Conservation (phyloP, 2,329 filamentous ascomycete species). For the Fusarium marasasianum region DNA sequence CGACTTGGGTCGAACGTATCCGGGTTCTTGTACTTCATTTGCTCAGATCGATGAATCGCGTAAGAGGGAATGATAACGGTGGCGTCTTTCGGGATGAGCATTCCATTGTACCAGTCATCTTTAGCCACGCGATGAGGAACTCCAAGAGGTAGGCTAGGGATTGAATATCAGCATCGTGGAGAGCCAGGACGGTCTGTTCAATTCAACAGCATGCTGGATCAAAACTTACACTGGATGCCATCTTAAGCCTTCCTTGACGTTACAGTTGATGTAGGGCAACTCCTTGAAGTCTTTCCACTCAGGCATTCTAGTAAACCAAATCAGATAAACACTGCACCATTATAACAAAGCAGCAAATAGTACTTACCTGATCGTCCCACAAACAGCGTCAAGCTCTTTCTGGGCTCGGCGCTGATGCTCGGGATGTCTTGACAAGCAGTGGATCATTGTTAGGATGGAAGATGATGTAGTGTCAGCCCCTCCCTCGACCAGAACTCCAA, state of each 20-base stretch:
- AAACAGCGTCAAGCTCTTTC: background rate
- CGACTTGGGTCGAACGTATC: background rate
- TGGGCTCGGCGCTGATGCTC: background rate
- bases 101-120: background rate
- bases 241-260: background rate
- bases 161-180: background rate
- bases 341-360: fast-evolving
- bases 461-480: background rate
- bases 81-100: background rate
- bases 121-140: background rate
- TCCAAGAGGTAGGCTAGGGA: background rate
- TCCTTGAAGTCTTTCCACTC: background rate
- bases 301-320: background rate
- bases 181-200: no score
- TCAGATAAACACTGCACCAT: fast-evolving
- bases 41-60: background rate
- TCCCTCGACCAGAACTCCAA: background rate
- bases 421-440: background rate
- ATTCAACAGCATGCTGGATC: background rate
- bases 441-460: background rate
- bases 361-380: background rate
- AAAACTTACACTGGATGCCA: background rate
- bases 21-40: background rate
- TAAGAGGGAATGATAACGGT: background rate
- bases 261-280: background rate